Evolutionary conservation across 83 land plant genomes (phyloP), one percentile per base, ranked within the genome.

Genomic region (Thuja plicata): DNA sequence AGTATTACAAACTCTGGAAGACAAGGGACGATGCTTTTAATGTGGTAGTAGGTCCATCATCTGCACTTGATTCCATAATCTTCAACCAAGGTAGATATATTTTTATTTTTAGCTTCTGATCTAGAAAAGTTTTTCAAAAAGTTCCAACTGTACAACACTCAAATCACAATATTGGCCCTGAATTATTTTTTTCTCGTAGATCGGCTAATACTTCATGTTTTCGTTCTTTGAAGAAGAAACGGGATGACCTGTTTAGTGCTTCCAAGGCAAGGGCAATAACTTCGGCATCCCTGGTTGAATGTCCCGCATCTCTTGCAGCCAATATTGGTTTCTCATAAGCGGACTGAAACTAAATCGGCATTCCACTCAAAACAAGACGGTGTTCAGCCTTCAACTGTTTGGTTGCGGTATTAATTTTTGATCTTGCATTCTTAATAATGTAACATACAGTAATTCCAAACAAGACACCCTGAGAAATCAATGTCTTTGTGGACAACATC

Each of bases 231-330:
- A 43, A 98, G 94, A 77, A 98, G 96, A 88, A 98, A 98, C 54
- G 99, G 99, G 99, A 98, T 98, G 17, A 98, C 99, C 99, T 98
- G 46, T 90, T 98, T 98, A 98, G 90, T 54, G 99, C 99, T 96
- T 98, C 99, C 99, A 98, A 95, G 32, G 99, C 99, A 83, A 98
- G 93, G 81, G 91, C 95, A 84, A 99, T 99, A 34, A 98, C 99
- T 91, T 98, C 99, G 85, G 99, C 96, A 88, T 98, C 99, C 90
- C 93, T 97, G 24, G 98, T 94, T 82, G 99, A 96, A 88, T 99
- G 95, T 91, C 97, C 97, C 8, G 97, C 88, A 93, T 98, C 99
- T 81, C 95, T 95, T 43, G 99, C 95, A 71, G 97, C 99, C 40
- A 91, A 66, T 60, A 98, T 84, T 66, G 99, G 99, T 88, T 96